Base-by-base conservation (phyloP, 441 rosid species). In the Hura crepitans region DNA sequence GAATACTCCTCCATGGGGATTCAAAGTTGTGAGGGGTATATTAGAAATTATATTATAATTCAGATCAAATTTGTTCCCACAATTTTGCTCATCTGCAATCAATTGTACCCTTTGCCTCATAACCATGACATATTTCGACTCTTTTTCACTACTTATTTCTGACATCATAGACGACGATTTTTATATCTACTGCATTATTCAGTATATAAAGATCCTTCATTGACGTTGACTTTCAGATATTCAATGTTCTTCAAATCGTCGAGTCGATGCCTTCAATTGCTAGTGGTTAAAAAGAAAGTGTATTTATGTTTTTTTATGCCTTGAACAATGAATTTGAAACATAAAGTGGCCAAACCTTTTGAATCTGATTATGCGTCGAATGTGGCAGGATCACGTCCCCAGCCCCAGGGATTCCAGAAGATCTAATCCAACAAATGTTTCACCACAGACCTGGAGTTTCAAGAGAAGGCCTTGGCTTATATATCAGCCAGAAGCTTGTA, bases 391-490 rank as follows among this genome's bases (percentile, higher is more conserved):
- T 87, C 60, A 77, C 84, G 22, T 96, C 87, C 67, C 93, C 96
- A 14, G 91, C 90, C 30, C 95, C 91, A 0, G 96, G 97, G 31
- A 74, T 92, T 62, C 97, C 95, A 0, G 90, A 88, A 65, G 84
- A 79, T 73, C 65, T 92, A 60, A 83, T 87, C 50, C 83, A 73
- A 49, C 85, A 88, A 77, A 90, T 88, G 96, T 90, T 88, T 74
- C 83, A 81, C 68, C 87, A 83, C 22, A 62, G 77, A 51, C 84
- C 76, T 25, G 83, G 80, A 42, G 77, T 73, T 69, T 85, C 96
- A 6, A 86, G 94, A 79, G 97, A 90, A 84, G 97, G 96, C 72
- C 89, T 88, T 50, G 89, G 93, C 70, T 75, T 88, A 60, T 84
- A 85, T 78, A 83, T 88, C 46, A 78, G 84, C 72, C 89, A 86